Percentiles rank a stretch among this genome's conserved stretches.
Conservation (phyloP, 208 protist species). For the Vickermania spadyakhi region DNA sequence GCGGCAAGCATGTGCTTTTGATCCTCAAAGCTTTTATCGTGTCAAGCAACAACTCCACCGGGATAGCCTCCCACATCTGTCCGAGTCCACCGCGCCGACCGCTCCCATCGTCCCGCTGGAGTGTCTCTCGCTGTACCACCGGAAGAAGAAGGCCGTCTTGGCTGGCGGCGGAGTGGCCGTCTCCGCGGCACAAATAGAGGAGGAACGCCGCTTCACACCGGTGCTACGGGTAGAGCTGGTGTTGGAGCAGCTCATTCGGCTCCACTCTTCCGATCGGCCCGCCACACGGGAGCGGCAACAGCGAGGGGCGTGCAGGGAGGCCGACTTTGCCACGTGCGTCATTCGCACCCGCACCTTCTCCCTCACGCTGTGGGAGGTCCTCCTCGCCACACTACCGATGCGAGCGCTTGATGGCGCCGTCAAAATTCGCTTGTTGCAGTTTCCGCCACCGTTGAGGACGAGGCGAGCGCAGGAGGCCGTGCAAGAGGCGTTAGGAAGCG, state of each 20-base stretch:
- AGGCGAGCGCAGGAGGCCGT: constrained; percentile 6
- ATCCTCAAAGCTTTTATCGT: constrained; percentile 67
- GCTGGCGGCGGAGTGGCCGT: too few relatives aligned
- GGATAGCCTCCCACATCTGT: background rate
- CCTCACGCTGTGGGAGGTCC: constrained; percentile 25
- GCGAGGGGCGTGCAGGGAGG: constrained; percentile 40
- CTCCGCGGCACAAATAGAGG: background rate
- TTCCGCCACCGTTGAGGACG: constrained; percentile 34
- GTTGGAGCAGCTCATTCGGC: constrained; percentile 55
- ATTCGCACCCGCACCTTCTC: constrained; percentile 55
- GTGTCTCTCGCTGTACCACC: constrained; percentile 6
- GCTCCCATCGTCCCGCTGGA: constrained; percentile 3
- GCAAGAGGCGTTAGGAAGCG: constrained; percentile 10
- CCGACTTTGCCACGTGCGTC: constrained; percentile 53
- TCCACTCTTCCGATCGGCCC: constrained; percentile 40
- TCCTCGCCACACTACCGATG: constrained; percentile 54
- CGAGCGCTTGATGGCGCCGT: constrained; percentile 42
- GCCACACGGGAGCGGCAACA: constrained; percentile 19
- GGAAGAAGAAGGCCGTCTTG: background rate
- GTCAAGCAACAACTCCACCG: constrained; percentile 50
- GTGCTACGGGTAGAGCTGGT: constrained; percentile 25
- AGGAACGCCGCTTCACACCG: background rate
- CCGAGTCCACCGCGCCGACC: constrained; percentile 2
- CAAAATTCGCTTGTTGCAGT: constrained; percentile 78
- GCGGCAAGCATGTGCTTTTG: constrained; percentile 41